phyloP scores from a whole-genome alignment of 2,329 filamentous ascomycete species.

The Fusarium albidum region DNA sequence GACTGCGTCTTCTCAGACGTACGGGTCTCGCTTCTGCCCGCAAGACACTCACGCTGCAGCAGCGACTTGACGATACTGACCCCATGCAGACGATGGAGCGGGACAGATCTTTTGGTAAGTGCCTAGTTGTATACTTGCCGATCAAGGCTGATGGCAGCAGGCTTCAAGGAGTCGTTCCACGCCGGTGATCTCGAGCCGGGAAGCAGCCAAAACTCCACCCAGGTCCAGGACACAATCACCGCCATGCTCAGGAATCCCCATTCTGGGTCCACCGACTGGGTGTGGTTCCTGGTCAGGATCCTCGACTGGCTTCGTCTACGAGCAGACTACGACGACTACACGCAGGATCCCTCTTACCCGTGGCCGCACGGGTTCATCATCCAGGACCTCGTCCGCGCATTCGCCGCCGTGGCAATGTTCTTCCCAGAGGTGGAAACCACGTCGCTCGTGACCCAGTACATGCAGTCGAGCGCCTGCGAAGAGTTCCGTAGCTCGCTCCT shows the following conservation, averaged over 20 bases:
- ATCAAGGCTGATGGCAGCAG: conserved; percentile 2
- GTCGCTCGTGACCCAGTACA: conserved; percentile 23
- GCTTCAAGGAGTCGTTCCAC: conserved; percentile 40
- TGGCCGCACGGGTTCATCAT: conserved; percentile 40
- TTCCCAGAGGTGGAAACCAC: conserved; percentile 28
- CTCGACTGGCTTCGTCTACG: conserved; percentile 36
- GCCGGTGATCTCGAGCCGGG: conserved; percentile 40
- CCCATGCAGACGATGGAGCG: conserved; percentile 38
- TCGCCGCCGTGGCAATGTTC: conserved; percentile 39
- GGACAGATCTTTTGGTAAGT: conserved; percentile 34
- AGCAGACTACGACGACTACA: conserved; percentile 28
- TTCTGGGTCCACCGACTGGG: conserved; percentile 31
- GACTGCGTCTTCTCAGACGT: conserved; percentile 18
- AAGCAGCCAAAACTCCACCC: conserved; percentile 22
- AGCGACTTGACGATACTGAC: conserved; percentile 17
- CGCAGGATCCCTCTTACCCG: conserved; percentile 18
- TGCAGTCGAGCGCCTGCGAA: conserved; percentile 26
- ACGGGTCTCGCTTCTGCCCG: conserved; percentile 2
- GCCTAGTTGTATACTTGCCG: neutral
- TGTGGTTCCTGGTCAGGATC: conserved; percentile 34
- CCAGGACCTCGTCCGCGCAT: conserved; percentile 38
- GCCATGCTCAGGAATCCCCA: conserved; percentile 23
- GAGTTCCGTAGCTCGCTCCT: conserved; percentile 27
- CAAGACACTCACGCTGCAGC: conserved; percentile 7
- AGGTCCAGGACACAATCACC: conserved; percentile 30